Evolutionary conservation across 306 rosid species (phyloP).

Genomic region (Prunus padus): DNA sequence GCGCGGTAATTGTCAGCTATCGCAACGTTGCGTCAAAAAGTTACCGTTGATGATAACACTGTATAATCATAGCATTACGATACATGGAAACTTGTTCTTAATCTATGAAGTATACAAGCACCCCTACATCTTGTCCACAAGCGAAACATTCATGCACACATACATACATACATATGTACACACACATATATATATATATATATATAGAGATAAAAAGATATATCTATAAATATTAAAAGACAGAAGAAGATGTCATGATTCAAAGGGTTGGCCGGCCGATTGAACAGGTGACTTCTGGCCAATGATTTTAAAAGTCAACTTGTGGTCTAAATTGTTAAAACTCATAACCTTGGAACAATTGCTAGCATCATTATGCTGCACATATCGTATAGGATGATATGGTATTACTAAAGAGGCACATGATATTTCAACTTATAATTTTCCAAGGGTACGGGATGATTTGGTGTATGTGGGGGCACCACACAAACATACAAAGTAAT

Average conservation of each 20-base stretch:
- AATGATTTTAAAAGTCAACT: neutral
- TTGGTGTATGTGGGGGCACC: constrained; percentile 17
- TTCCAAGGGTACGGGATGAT: neutral
- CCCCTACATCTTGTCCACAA: neutral
- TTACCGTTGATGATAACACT: neutral
- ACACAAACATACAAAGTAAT: constrained; percentile 11
- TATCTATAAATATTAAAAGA: neutral
- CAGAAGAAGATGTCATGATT: neutral
- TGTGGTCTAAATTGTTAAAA: neutral
- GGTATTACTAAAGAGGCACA: neutral
- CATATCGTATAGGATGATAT: neutral
- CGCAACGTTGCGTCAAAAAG: neutral
- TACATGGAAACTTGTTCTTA: neutral
- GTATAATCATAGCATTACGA: neutral
- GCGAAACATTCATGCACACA: no score
- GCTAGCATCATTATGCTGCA: neutral
- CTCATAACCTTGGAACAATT: neutral
- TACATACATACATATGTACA: no score
- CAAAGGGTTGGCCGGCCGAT: neutral
- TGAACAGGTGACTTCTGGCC: neutral
- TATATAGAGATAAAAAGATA: no score
- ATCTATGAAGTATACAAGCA: neutral
- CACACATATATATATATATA: no score
- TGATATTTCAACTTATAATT: neutral
- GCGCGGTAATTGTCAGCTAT: neutral